Base-by-base conservation (phyloP, 202 grass and related monocot genomes). In the Setaria viridis region DNA sequence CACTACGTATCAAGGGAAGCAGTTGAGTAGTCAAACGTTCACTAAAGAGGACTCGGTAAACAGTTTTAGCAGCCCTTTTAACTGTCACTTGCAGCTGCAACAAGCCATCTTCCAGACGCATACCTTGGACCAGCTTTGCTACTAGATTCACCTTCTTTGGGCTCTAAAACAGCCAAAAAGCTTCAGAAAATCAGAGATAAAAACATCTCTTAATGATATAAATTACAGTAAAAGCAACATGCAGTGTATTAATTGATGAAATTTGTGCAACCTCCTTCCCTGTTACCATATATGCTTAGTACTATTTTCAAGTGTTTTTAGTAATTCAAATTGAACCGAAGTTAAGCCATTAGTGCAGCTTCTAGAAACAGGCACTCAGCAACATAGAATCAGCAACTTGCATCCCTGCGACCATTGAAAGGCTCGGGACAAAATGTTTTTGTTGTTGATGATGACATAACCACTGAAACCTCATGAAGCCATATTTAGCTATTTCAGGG, bases 141-240 rank as follows among this genome's bases (percentile, higher is more conserved):
- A 93, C 95, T 50, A 98, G 80, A 93, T 98, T 95, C 46, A 98
- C 83, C 78, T 98, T 98, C 93, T 98, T 98, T 34, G 95, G 95
- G 45, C 93, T 98, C 95, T 98, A 82, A 50, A 91, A 67, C 8
- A 82, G 45, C 34, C 51, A 87, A 21, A 74, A 77, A 54, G 20
- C 65, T 50, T 62, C 42, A 54, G n/a, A 54, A 25, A n/a, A 80
- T 70, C 11, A 67, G 21, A 72, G 17, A 79, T 50, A 56, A 15
- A 68, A 69, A 62, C 47, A 54, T 82, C 58, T 71, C 19, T 37
- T 79, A 20, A 65, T 48, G 33, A 57, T 10, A 66, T 34, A 79
- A n/a, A 73, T 51, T 73, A 51, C 70, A 73, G 49, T 53, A 20
- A 70, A 81, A 59, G 2, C 3, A 50, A 58, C 20, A 3, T 15